A percentile compares a stretch with the other conserved stretches of the same genome.
phyloP scores from a whole-genome alignment of 352 stramenopile genomes.

The Phytophthora pisi region DNA sequence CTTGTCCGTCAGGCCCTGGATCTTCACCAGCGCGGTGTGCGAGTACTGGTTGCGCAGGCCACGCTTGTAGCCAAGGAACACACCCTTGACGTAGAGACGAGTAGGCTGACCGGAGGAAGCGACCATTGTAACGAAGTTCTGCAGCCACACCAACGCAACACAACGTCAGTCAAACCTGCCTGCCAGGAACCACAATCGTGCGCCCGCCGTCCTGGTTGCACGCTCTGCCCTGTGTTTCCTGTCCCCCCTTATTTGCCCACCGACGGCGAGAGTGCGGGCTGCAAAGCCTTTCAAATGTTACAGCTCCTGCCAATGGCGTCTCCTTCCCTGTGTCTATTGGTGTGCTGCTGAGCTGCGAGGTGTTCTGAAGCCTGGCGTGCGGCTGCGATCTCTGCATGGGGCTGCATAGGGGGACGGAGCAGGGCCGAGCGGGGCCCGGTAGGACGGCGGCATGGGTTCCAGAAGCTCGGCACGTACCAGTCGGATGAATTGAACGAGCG shows the following conservation, averaged over 20 bases:
- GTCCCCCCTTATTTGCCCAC: constrained; percentile 1
- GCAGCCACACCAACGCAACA: constrained; percentile 11
- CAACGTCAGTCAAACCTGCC: constrained; percentile 18
- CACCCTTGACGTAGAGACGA: constrained; percentile 98
- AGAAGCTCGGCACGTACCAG: constrained; percentile 63
- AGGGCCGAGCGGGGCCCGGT: not conserved
- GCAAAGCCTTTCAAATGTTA: not conserved
- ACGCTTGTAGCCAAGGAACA: constrained; percentile 99
- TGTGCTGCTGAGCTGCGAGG: constrained; percentile 14
- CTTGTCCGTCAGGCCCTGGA: constrained; percentile 98
- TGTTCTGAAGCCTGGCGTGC: constrained; percentile 1
- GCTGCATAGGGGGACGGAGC: constrained; percentile 3
- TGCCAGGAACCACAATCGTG: not conserved
- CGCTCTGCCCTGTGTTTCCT: not conserved
- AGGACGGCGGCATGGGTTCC: constrained; percentile 6
- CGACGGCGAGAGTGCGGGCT: constrained; percentile 1
- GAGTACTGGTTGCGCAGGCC: constrained; percentile 97
- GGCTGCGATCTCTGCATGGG: not conserved
- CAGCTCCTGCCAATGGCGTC: not conserved
- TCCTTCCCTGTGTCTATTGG: constrained; percentile 6
- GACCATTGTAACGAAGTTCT: constrained; percentile 91
- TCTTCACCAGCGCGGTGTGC: constrained; percentile 99
- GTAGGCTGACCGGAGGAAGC: constrained; percentile 92
- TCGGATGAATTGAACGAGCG: constrained; percentile 89
- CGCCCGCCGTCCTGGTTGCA: not conserved